Evolutionary conservation across 495 filamentous ascomycete species (phyloP).

Genomic region (Friedmanniomyces simplex): DNA sequence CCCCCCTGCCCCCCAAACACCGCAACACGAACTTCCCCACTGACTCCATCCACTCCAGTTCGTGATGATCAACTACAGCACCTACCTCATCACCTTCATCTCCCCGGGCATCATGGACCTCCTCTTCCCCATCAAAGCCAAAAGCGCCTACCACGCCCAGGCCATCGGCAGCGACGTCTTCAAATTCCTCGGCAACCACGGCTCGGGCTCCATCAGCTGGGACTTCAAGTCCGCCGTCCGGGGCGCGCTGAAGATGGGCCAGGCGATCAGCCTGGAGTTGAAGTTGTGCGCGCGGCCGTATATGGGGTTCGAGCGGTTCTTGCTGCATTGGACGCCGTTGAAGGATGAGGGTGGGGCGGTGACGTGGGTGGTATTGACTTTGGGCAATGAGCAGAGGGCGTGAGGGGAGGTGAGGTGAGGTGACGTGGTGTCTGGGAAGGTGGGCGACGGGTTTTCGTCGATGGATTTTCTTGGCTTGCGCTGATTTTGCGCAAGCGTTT

Average conservation of each 20-base stretch:
- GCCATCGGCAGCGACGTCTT: constrained; percentile 42
- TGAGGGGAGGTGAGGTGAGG: no score
- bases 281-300: constrained; percentile 27
- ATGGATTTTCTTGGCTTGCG: no score
- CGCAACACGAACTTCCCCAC: background rate
- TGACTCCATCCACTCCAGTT: constrained; percentile 21
- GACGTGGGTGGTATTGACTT: constrained; percentile 38
- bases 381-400: constrained; percentile 17
- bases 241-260: constrained; percentile 32
- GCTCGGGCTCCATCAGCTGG: constrained; percentile 27
- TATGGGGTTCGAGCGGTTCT: constrained; percentile 34
- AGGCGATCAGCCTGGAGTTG: constrained; percentile 35
- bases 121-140: constrained; percentile 34
- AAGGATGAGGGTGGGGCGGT: constrained; percentile 40
- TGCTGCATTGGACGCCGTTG: constrained; percentile 46
- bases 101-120: constrained; percentile 28
- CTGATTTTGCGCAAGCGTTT: no score
- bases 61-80: constrained; percentile 31
- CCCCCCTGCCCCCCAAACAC: background rate
- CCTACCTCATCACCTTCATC: constrained; percentile 17
- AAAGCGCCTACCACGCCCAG: constrained; percentile 18
- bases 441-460: no score
- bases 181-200: constrained; percentile 35
- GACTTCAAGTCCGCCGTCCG: constrained; percentile 34
- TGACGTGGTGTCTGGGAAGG: no score